phyloP scores from a whole-genome alignment of 2,329 filamentous ascomycete genomes.

The Monosporascus sp. region DNA sequence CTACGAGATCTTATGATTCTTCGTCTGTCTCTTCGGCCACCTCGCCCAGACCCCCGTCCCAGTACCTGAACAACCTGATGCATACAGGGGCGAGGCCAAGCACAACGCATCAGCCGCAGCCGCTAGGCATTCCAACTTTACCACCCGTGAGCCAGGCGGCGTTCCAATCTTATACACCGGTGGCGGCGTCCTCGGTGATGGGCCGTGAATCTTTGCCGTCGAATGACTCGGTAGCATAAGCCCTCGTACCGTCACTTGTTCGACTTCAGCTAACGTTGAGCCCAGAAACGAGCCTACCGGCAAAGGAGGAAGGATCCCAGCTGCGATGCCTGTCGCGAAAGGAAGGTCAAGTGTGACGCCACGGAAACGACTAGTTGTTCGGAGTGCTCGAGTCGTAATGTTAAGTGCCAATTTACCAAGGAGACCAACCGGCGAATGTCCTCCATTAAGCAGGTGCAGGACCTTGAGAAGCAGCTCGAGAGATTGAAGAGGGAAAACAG shows the following conservation, averaged over 20 bases:
- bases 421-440: constrained; percentile 98
- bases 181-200: constrained; percentile 43
- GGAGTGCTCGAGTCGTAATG: constrained; percentile 92
- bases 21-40: constrained; percentile 58
- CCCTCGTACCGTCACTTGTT: constrained; percentile 41
- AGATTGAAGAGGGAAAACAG: constrained; percentile 75
- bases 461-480: constrained; percentile 86
- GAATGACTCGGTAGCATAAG: constrained; percentile 51
- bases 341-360: constrained; percentile 85
- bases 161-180: constrained; percentile 50
- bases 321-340: constrained; percentile 91
- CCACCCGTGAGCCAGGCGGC: constrained; percentile 38
- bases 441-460: constrained; percentile 98
- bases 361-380: constrained; percentile 95
- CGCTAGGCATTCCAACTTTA: constrained; percentile 48
- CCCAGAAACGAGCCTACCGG: constrained; percentile 89
- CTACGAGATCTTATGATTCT: constrained; percentile 58
- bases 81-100: constrained; percentile 45
- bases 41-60: constrained; percentile 50
- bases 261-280: constrained; percentile 50
- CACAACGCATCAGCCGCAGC: constrained; percentile 44
- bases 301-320: constrained; percentile 95
- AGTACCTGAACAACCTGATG: constrained; percentile 49
- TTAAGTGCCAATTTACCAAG: constrained; percentile 98
- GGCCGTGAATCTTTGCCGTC: constrained; percentile 58